phyloP scores from a whole-genome alignment of 129 eudicot species.

The Solidago caesia region DNA sequence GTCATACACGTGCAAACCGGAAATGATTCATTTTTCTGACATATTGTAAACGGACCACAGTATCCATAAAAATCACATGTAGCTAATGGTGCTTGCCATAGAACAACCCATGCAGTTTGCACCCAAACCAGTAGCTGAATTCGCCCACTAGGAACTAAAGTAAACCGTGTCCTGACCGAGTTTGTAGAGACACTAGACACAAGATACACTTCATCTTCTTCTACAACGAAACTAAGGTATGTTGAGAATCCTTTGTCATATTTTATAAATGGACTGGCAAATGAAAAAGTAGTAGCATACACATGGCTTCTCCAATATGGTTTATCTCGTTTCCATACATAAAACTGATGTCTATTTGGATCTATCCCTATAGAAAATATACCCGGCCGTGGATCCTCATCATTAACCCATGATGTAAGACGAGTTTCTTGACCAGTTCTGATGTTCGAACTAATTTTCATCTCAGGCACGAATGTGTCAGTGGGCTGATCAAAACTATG shows the following conservation, averaged over 20 bases:
- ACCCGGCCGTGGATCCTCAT: conserved; percentile 55
- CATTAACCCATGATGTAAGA: conserved; percentile 57
- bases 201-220: conserved; percentile 30
- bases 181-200: conserved; percentile 17
- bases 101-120: conserved; percentile 31
- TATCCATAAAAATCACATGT: conserved; percentile 34
- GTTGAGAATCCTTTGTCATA: conserved; percentile 22
- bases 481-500: conserved; percentile 58
- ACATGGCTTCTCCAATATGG: conserved; percentile 56
- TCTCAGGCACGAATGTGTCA: conserved; percentile 54
- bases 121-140: conserved; percentile 24
- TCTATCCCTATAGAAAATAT: conserved; percentile 45
- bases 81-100: conserved; percentile 27
- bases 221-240: conserved; percentile 23
- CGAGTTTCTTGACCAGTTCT: conserved; percentile 14
- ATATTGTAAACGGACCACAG: conserved; percentile 41
- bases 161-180: conserved; percentile 15
- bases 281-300: conserved; percentile 20
- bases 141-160: conserved; percentile 29
- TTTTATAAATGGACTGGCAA: conserved; percentile 2
- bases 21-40: conserved; percentile 13
- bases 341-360: conserved; percentile 29
- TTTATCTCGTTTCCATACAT: conserved; percentile 39
- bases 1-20: conserved; percentile 35
- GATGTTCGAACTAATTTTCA: conserved; percentile 40